Conservation (phyloP, 148 eudicot species). For the Bassia scoparia region DNA sequence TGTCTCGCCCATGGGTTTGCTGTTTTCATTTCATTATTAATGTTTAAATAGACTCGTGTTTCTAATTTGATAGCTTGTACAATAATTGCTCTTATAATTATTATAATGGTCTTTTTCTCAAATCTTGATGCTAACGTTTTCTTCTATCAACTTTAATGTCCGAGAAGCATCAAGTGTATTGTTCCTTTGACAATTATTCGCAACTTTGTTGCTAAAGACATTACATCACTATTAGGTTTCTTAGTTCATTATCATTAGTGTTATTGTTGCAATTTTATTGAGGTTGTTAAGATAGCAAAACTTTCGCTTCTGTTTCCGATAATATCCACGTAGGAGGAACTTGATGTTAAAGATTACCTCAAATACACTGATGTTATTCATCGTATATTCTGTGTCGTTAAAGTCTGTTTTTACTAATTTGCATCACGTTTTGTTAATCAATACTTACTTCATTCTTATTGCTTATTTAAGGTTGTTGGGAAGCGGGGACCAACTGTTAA, state of each 20-base stretch:
- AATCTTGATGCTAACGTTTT: background rate
- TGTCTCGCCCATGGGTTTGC: background rate
- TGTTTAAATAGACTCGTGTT: background rate
- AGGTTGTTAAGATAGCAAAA: background rate
- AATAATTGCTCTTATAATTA: background rate
- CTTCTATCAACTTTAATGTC: background rate
- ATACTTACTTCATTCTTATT: background rate
- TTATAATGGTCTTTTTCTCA: background rate
- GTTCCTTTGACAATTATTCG: background rate
- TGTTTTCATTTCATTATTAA: background rate
- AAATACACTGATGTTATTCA: background rate
- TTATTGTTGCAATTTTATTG: no score
- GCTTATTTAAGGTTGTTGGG: conserved; percentile 40
- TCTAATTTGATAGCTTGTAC: background rate
- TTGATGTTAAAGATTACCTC: background rate
- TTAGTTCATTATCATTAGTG: background rate
- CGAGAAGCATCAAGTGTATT: background rate
- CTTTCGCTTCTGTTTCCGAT: background rate
- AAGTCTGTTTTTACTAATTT: background rate
- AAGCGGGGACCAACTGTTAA: conserved; percentile 43
- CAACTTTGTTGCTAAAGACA: background rate
- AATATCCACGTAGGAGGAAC: background rate
- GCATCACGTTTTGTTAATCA: background rate
- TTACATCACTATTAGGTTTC: no score
- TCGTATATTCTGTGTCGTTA: background rate